Conservation (phyloP, 306 rosid species). For the Vigna nakashimae region DNA sequence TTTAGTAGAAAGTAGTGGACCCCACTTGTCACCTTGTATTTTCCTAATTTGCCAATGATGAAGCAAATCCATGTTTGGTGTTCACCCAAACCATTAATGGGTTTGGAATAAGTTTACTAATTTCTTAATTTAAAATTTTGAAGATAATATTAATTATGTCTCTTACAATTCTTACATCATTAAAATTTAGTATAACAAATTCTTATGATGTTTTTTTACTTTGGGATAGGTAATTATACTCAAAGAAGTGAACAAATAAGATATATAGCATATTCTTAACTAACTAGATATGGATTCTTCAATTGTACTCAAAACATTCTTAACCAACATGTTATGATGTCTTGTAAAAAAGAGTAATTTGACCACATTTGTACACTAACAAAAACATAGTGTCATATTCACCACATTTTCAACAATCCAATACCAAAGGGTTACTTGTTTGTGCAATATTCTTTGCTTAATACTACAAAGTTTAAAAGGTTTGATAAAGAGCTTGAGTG, state of each 20-base stretch:
- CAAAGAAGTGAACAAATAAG: no score
- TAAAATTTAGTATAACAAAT: no score
- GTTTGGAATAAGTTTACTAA: not conserved
- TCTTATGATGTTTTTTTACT: no score
- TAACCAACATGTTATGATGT: constrained; percentile 35
- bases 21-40: constrained; percentile 37
- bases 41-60: constrained; percentile 13
- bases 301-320: constrained; percentile 47
- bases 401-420: not conserved
- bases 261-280: not conserved
- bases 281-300: constrained; percentile 23
- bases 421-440: constrained; percentile 22
- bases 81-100: constrained; percentile 31
- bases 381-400: constrained; percentile 16
- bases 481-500: constrained; percentile 21
- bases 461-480: constrained; percentile 32
- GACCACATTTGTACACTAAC: no score
- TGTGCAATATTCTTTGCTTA: constrained; percentile 37
- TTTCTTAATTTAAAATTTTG: no score
- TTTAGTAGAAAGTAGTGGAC: not conserved
- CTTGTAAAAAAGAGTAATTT: constrained; percentile 36
- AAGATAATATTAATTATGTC: no score
- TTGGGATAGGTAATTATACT: no score
- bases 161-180: no score
- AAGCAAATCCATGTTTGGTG: constrained; percentile 36